A percentile compares a stretch with the other conserved stretches of the same genome.
These are phyloP conservation scores for Coemansia sp. DNA, from an alignment of 192 early-diverging fungal genomes.

Conservation along the genomic window DNA sequence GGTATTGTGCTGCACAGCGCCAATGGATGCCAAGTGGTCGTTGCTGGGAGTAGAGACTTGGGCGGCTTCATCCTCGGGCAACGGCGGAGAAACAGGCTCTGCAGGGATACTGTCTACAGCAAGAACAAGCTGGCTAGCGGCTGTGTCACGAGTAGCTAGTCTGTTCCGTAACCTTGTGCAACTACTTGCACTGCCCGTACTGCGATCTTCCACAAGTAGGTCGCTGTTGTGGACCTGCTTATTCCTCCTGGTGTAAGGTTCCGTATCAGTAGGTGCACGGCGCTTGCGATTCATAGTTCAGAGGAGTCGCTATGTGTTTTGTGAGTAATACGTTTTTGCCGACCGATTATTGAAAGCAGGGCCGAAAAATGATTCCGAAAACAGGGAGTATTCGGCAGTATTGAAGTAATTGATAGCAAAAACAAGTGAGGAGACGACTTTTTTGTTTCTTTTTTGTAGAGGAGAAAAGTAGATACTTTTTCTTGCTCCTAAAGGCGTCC, in stretches of 20 bases:
- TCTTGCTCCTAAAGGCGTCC: not conserved
- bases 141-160: not conserved
- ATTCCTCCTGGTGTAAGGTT: not conserved
- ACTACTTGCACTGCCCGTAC: not conserved
- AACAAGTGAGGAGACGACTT: not conserved
- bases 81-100: not conserved
- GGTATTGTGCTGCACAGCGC: not conserved
- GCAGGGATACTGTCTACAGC: not conserved
- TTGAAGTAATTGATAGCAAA: not conserved
- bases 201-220: not conserved
- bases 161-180: not conserved
- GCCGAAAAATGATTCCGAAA: not conserved
- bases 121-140: not conserved
- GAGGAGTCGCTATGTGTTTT: not conserved
- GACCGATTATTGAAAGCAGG: not conserved
- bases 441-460: not conserved
- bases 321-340: not conserved
- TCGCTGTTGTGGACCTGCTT: not conserved
- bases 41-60: not conserved
- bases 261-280: not conserved
- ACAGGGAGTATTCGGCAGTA: not conserved
- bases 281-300: not conserved
- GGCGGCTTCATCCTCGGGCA: not conserved
- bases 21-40: not conserved
- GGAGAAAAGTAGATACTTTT: not conserved